Evolutionary conservation across 805 yeast genomes (phyloP).

Genomic region (Saturnispora ahearnii): DNA sequence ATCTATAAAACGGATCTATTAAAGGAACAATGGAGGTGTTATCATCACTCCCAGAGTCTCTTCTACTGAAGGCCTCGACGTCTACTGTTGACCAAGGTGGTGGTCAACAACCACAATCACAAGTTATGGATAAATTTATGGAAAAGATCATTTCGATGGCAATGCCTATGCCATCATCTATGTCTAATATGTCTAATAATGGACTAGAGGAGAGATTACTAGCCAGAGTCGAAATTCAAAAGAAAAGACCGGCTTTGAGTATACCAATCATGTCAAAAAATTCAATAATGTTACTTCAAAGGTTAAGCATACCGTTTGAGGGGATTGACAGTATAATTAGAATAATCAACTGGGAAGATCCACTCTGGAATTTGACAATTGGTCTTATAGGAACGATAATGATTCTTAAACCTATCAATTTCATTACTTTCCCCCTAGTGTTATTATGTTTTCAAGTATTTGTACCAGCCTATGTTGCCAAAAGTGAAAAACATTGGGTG

Average conservation of each 20-base stretch:
- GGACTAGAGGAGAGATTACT: slow-evolving; percentile 30
- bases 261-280: slow-evolving; percentile 63
- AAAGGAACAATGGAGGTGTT: not conserved
- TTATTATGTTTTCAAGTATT: slow-evolving; percentile 45
- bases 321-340: slow-evolving; percentile 46
- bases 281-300: slow-evolving; percentile 50
- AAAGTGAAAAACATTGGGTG: slow-evolving; percentile 48
- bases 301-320: slow-evolving; percentile 55
- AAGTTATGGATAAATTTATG: slow-evolving; percentile 47
- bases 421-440: slow-evolving; percentile 46
- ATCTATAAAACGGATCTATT: not conserved
- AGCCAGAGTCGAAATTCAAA: slow-evolving; percentile 51
- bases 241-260: slow-evolving; percentile 58
- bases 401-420: slow-evolving; percentile 51
- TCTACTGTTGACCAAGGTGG: not conserved
- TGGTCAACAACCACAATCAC: not conserved
- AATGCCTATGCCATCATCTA: slow-evolving; percentile 40
- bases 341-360: slow-evolving; percentile 56
- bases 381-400: slow-evolving; percentile 29
- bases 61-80: slow-evolving; percentile 1
- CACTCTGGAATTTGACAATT: slow-evolving; percentile 51
- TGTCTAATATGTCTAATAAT: slow-evolving; percentile 37
- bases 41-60: not conserved
- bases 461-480: slow-evolving; percentile 55
- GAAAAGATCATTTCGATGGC: slow-evolving; percentile 68